phyloP scores from a whole-genome alignment of 257 asterid species.

The Ocimum tenuiflorum region DNA sequence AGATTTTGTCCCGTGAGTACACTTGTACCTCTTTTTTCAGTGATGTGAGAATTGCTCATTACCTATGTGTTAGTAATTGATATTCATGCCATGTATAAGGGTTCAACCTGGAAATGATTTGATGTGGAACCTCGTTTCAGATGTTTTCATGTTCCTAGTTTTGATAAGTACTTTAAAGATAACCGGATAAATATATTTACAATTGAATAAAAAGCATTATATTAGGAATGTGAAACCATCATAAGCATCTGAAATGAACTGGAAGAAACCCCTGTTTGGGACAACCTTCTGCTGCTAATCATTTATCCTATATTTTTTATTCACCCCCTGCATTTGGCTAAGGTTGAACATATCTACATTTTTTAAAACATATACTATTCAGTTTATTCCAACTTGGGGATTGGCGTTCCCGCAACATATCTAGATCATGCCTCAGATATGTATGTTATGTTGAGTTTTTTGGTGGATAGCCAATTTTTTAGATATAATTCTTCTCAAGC shows the following conservation, averaged over 20 bases:
- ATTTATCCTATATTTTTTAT: neutral
- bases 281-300: neutral
- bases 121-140: neutral
- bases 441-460: neutral
- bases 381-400: too few relatives aligned
- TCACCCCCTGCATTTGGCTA: neutral
- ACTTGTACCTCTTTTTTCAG: slow-evolving; percentile 3
- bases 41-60: neutral
- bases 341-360: neutral
- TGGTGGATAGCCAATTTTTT: neutral
- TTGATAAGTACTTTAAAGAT: slow-evolving; percentile 2
- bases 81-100: neutral
- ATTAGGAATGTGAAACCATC: neutral
- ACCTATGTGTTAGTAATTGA: neutral
- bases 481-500: neutral
- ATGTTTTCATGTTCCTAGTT: neutral
- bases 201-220: neutral
- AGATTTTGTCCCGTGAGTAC: slow-evolving; percentile 76
- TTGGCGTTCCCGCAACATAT: neutral
- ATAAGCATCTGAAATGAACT: neutral
- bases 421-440: neutral
- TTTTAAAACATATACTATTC: neutral
- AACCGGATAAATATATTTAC: neutral
- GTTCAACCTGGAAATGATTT: neutral
- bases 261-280: neutral